Evolutionary conservation across 768 basidiomycete genomes (phyloP).

Genomic region (Pulveroboletus sp.): DNA sequence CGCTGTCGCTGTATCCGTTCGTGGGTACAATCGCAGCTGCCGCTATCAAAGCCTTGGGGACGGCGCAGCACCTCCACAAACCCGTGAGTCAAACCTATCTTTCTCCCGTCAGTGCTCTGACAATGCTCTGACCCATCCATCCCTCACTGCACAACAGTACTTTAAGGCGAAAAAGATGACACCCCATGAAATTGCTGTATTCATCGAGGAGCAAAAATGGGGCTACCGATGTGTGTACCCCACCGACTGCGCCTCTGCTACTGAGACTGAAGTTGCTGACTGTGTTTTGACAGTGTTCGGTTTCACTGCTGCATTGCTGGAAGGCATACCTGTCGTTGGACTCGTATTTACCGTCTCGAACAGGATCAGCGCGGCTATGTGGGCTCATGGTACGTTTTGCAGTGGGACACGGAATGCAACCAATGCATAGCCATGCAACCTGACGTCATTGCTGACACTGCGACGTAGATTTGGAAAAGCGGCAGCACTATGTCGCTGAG

Average conservation of each 20-base stretch:
- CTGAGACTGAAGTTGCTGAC: background rate
- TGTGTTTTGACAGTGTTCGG: constrained; percentile 60
- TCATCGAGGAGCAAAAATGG: constrained; percentile 88
- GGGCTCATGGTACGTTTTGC: constrained; percentile 65
- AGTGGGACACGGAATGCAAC: background rate
- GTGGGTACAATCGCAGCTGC: constrained; percentile 60
- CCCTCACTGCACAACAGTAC: constrained; percentile 44
- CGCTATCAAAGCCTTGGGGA: constrained; percentile 62
- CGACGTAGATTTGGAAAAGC: constrained; percentile 57
- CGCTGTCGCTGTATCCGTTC: constrained; percentile 65
- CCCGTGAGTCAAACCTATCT: constrained; percentile 41
- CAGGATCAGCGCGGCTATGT: constrained; percentile 91
- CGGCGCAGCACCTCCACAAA: constrained; percentile 63
- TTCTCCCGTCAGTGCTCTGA: background rate
- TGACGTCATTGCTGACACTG: constrained; percentile 1
- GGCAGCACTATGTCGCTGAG: constrained; percentile 44
- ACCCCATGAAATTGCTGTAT: constrained; percentile 59
- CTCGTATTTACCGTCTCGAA: constrained; percentile 82
- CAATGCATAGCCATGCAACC: too few species aligned
- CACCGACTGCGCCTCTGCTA: too few species aligned
- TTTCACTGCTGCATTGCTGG: constrained; percentile 76
- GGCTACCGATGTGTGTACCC: constrained; percentile 66
- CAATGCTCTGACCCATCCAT: too few species aligned
- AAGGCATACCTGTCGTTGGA: constrained; percentile 78
- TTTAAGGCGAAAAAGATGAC: constrained; percentile 85